phyloP scores from a whole-genome alignment of 1,284 basidiomycete species.

The Apiotrichum laibachii region DNA sequence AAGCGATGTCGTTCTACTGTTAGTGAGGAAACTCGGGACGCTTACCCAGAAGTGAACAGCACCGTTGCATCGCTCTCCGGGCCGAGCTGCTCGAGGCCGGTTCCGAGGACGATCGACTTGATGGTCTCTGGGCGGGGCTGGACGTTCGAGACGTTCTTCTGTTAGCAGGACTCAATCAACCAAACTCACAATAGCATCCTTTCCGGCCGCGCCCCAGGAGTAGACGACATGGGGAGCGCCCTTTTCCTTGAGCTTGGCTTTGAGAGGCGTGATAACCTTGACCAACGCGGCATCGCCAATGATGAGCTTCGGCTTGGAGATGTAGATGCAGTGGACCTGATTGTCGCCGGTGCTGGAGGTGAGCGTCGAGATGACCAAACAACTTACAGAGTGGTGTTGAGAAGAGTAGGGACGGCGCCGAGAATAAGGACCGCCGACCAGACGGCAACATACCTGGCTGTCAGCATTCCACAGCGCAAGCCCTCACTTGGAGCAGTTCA shows the following conservation, averaged over 20 bases:
- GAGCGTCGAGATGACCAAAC: too few species aligned
- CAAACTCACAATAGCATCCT: background rate
- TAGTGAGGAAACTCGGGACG: conserved; percentile 30
- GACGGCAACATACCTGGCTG: conserved; percentile 25
- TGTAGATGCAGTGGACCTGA: conserved; percentile 26
- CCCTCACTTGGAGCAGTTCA: conserved; percentile 29
- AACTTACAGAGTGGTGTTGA: conserved; percentile 39
- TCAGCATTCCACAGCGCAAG: background rate
- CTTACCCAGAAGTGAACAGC: conserved; percentile 38
- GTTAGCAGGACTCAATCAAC: too few species aligned
- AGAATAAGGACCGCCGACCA: conserved; percentile 38
- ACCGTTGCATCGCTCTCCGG: conserved; percentile 43
- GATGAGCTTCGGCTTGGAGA: conserved; percentile 27
- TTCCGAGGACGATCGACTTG: background rate
- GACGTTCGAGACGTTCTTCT: too few species aligned
- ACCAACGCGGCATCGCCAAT: conserved; percentile 30
- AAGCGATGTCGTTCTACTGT: conserved; percentile 25
- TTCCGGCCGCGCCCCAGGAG: background rate
- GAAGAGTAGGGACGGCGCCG: conserved; percentile 34
- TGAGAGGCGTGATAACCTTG: background rate
- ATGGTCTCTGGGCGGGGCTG: background rate
- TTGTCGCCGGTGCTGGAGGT: conserved; percentile 3
- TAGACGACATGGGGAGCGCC: background rate
- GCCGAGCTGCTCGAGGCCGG: conserved; percentile 23
- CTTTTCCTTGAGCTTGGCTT: background rate